Evolutionary conservation across 257 asterid species (phyloP), one percentile per base, ranked within the genome.

Genomic region (Solanum chilense): DNA sequence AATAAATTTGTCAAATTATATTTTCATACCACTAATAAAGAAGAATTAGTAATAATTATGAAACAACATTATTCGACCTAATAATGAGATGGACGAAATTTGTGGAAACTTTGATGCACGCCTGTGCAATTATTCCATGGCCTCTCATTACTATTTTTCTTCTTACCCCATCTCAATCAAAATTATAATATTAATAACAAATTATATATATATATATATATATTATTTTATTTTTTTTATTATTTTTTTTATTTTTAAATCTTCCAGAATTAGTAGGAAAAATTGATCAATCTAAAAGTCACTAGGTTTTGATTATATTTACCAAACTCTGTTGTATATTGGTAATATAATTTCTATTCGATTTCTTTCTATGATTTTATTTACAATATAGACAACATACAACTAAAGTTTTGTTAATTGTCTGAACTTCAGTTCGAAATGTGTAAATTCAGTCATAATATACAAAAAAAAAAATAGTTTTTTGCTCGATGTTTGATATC

Each of bases 31-130:
- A 3, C 29, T 60, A 80, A 80, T 3, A 47, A 80, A 47, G 15
- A 49, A 27, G 60, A 49, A 16, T 44, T 41, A 76, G 15, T 49
- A 69, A 71, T 71, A 69, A 85, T 47, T 84, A 62, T 80, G 70
- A 83, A 88, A 89, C 89, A 76, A 4, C 91, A 88, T 90, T 66
- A 90, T 88, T 88, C 23, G 80, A 45, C 86, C 87, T 87, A 85
- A 90, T 88, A 45, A 80, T 88, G 84, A 71, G 69, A n/a, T 5
- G 75, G 45, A 81, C 81, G 84, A 85, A 70, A 78, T 90, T 86
- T 62, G 87, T 88, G 90, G 89, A 87, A 86, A 86, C 87, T 41
- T 58, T 69, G 83, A 31, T 68, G 77, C 91, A 88, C 88, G 91
- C 92, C 84, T 80, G 91, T 90, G 91, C 87, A 89, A 87, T 86